phyloP scores from a whole-genome alignment of 1,284 basidiomycete species.

The Pulchroboletus neoregius region DNA sequence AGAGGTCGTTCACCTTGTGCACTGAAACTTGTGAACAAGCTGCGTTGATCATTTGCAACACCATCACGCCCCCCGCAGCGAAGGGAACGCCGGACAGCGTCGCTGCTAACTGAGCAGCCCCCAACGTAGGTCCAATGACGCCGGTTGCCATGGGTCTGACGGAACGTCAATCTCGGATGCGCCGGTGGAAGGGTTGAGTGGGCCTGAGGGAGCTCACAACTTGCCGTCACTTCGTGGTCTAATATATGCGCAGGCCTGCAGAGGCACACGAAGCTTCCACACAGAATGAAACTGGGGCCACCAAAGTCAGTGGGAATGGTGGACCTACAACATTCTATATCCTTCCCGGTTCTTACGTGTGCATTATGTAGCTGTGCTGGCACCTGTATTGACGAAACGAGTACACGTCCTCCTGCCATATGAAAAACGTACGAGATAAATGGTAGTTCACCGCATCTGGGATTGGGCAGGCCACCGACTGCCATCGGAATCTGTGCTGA shows the following conservation, averaged over 20 bases:
- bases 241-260: conserved; percentile 10
- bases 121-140: conserved; percentile 24
- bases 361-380: not conserved
- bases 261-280: not conserved
- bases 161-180: not conserved
- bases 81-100: conserved; percentile 43
- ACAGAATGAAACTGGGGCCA: not conserved
- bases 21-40: conserved; percentile 42
- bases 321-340: conserved; percentile 14
- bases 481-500: too few relatives aligned
- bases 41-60: conserved; percentile 40
- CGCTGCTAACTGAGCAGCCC: conserved; percentile 39
- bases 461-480: too few relatives aligned
- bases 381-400: too few relatives aligned
- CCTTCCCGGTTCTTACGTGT: not conserved
- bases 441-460: too few relatives aligned
- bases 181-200: not conserved
- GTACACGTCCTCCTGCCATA: too few relatives aligned
- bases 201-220: not conserved
- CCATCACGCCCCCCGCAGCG: conserved; percentile 38
- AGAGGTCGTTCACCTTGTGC: conserved; percentile 40
- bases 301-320: not conserved
- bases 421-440: too few relatives aligned
- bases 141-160: conserved; percentile 26
- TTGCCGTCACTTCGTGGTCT: not conserved